A percentile compares a stretch with the other conserved stretches of the same genome.
Evolutionary conservation across 1,284 basidiomycete species (phyloP).

Genomic region (Microbotryum intermedium): DNA sequence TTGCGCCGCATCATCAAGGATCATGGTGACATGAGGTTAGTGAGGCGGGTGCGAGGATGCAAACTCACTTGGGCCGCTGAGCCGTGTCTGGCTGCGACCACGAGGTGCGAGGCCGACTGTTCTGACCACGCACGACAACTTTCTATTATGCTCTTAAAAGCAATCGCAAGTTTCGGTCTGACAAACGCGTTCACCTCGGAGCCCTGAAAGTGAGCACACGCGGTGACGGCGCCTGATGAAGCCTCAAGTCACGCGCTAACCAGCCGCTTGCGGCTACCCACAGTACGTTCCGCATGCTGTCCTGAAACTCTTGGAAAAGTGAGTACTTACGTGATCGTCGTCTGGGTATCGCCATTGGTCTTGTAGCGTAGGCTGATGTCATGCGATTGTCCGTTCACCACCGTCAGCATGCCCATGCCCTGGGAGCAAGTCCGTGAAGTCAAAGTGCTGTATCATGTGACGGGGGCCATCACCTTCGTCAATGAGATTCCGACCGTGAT

Average conservation of each 20-base stretch:
- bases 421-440: slow-evolving; percentile 99
- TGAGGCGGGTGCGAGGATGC: not conserved
- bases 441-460: slow-evolving; percentile 92
- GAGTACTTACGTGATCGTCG: not conserved
- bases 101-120: slow-evolving; percentile 12
- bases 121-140: not conserved
- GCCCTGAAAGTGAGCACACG: slow-evolving; percentile 24
- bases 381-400: not conserved
- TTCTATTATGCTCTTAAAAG: slow-evolving; percentile 27
- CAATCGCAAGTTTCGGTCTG: slow-evolving; percentile 69
- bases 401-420: slow-evolving; percentile 71
- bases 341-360: too few species aligned
- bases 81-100: slow-evolving; percentile 48
- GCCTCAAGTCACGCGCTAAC: not conserved
- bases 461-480: slow-evolving; percentile 99
- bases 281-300: slow-evolving; percentile 83
- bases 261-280: not conserved
- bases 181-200: slow-evolving; percentile 65
- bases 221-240: not conserved
- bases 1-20: slow-evolving; percentile 94
- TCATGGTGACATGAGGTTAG: slow-evolving; percentile 90
- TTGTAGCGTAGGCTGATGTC: not conserved
- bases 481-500: slow-evolving; percentile 96
- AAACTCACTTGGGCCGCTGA: not conserved
- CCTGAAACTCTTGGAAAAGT: slow-evolving; percentile 94